Base-by-base conservation (phyloP, 345 rosid species). In the Conringia planisiliqua region DNA sequence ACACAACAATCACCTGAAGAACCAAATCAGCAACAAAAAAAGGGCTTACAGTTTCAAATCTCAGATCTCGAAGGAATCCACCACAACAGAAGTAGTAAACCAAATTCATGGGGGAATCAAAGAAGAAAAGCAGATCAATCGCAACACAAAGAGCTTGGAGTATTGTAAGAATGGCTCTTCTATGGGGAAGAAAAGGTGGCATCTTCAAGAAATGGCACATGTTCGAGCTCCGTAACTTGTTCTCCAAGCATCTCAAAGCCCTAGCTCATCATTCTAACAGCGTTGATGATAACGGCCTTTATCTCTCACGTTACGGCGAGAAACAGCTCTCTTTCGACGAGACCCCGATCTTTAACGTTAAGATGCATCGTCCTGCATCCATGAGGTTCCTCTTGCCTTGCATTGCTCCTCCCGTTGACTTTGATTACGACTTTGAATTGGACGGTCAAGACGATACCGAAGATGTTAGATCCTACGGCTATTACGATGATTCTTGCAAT, bases 161-260 rank as follows among this genome's bases (percentile, higher is more conserved):
- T 56, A 17, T 87, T 16, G 83, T 89, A 27, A 86, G 91, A 17
- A 72, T 84, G 16, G 87, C 89, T 32, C 76, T 92, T 79, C 33
- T 88, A 12, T 86, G 96, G 90, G 77, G 87, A 12, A 83, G 91
- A 83, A 95, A 88, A 83, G 97, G 98, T 3, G 85, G 88, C 12
- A 80, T 82, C 29, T 85, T 91, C 66, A 85, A 76, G 82, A 79
- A 87, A 77, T 81, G 85, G 55, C 73, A 84, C 48, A 66, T 82
- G 81, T 74, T 73, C 75, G 91, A 89, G 17, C 71, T 91, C 1
- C 86, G 89, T 4, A 68, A 55, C 78, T 27, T 85, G 26, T 65
- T 86, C 51, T 82, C 87, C 11, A 88, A 83, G 79, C 89, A 85
- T 75, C 65, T 89, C 29, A 86, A 82, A 68, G 79, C 82, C 51